Conservation (phyloP, 1,139 yeast species). For the Debaryomyces psychrophilus region DNA sequence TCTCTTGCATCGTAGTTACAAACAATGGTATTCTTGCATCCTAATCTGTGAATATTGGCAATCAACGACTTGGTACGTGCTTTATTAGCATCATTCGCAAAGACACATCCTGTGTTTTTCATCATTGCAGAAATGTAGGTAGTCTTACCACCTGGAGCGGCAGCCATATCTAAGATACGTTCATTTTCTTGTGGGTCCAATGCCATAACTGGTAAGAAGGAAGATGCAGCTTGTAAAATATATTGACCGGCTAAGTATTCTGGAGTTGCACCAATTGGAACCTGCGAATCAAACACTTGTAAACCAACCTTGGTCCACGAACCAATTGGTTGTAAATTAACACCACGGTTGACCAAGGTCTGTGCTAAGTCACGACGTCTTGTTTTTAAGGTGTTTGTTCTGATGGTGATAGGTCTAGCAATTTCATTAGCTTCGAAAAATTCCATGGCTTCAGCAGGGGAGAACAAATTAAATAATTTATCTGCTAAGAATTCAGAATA, state of each 20-base stretch:
- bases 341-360: conserved; percentile 93
- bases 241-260: conserved; percentile 98
- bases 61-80: conserved; percentile 94
- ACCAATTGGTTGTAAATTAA: conserved; percentile 94
- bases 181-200: conserved; percentile 95
- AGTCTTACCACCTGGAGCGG: conserved; percentile 99
- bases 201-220: conserved; percentile 97
- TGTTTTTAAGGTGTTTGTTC: conserved; percentile 93
- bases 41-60: conserved; percentile 96
- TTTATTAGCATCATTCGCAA: conserved; percentile 96
- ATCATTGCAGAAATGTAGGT: conserved; percentile 94
- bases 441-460: conserved; percentile 96
- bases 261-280: conserved; percentile 99
- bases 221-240: conserved; percentile 97
- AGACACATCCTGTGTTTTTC: conserved; percentile 97
- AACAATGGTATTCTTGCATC: conserved; percentile 94
- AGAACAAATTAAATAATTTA: conserved; percentile 83
- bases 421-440: conserved; percentile 98
- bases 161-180: conserved; percentile 97
- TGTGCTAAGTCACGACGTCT: conserved; percentile 97
- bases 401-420: conserved; percentile 92
- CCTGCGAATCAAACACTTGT: conserved; percentile 96
- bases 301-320: conserved; percentile 98
- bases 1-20: conserved; percentile 98
- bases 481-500: conserved; percentile 94